A percentile compares a stretch with the other conserved stretches of the same genome.
phyloP scores from a whole-genome alignment of 192 early-diverging fungal genomes.

The Coemansia sp. region DNA sequence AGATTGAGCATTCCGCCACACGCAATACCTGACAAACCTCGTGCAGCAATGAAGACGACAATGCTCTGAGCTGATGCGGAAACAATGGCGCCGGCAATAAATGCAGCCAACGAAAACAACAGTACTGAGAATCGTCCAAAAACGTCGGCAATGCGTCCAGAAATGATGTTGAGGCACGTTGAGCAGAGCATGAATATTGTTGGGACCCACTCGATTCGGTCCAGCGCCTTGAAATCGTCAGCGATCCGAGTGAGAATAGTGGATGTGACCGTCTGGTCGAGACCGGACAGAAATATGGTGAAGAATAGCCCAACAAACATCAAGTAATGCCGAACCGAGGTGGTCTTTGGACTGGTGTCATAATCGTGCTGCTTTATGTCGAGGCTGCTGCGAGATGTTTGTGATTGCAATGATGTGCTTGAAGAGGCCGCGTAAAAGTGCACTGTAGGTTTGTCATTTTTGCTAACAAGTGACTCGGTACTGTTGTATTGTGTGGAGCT shows the following conservation, averaged over 20 bases:
- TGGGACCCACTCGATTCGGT: conserved; percentile 84
- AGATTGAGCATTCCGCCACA: conserved; percentile 66
- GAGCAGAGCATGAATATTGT: conserved; percentile 70
- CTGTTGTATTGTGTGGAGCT: conserved; percentile 13
- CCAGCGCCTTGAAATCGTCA: conserved; percentile 69
- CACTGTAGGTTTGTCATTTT: background rate
- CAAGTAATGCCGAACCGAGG: conserved; percentile 4
- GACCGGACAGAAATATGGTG: conserved; percentile 71
- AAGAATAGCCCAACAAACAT: conserved; percentile 58
- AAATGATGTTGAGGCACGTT: conserved; percentile 72
- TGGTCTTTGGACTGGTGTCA: background rate
- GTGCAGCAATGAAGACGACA: conserved; percentile 63
- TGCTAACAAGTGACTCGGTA: conserved; percentile 24
- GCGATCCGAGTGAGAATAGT: conserved; percentile 79
- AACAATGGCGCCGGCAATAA: conserved; percentile 48
- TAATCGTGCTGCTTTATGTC: background rate
- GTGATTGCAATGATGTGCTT: conserved; percentile 9
- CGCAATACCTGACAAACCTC: conserved; percentile 72
- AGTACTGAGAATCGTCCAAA: conserved; percentile 57
- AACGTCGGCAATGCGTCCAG: conserved; percentile 86
- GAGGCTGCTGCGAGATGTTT: background rate
- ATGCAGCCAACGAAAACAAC: conserved; percentile 42
- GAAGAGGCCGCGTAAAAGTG: conserved; percentile 3
- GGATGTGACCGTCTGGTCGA: conserved; percentile 86
- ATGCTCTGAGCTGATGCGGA: conserved; percentile 48